Evolutionary conservation across 371 early-diverging fungal species (phyloP).

Genomic region (Rhizomucor miehei): DNA sequence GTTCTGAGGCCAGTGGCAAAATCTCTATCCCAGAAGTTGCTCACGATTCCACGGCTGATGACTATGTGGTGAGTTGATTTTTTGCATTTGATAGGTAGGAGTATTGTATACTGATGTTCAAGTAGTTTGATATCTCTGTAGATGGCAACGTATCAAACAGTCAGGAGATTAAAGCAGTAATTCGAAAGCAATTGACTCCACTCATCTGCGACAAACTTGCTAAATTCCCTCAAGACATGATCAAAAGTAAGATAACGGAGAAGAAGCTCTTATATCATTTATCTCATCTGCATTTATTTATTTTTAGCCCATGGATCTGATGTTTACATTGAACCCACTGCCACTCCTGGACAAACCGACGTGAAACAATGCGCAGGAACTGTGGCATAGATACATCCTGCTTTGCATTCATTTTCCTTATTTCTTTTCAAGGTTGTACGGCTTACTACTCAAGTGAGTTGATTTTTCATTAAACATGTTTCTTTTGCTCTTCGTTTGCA

Average conservation of each 20-base stretch:
- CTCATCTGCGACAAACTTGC: slow-evolving; percentile 55
- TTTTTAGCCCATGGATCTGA: slow-evolving; percentile 76
- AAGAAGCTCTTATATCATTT: no score
- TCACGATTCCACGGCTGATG: slow-evolving; percentile 79
- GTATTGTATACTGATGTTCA: background rate
- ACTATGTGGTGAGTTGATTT: slow-evolving; percentile 60
- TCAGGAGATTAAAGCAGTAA: slow-evolving; percentile 60
- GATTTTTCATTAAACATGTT: no score
- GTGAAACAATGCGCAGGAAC: background rate
- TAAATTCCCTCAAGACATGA: slow-evolving; percentile 71
- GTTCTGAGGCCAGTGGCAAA: slow-evolving; percentile 59
- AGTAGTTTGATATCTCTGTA: slow-evolving; percentile 66
- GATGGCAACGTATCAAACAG: slow-evolving; percentile 48
- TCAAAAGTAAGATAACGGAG: slow-evolving; percentile 50
- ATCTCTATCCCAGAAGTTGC: slow-evolving; percentile 87
- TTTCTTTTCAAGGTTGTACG: no score
- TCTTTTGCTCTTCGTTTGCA: no score
- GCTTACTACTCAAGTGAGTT: no score
- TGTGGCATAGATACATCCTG: background rate
- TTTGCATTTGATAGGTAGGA: no score
- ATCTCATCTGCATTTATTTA: background rate
- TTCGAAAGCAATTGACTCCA: slow-evolving; percentile 60
- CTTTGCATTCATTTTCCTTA: no score
- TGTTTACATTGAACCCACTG: slow-evolving; percentile 73
- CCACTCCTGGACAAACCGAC: no score